Evolutionary conservation across 2,329 filamentous ascomycete species (phyloP).

Genomic region (Colletotrichum phormii): DNA sequence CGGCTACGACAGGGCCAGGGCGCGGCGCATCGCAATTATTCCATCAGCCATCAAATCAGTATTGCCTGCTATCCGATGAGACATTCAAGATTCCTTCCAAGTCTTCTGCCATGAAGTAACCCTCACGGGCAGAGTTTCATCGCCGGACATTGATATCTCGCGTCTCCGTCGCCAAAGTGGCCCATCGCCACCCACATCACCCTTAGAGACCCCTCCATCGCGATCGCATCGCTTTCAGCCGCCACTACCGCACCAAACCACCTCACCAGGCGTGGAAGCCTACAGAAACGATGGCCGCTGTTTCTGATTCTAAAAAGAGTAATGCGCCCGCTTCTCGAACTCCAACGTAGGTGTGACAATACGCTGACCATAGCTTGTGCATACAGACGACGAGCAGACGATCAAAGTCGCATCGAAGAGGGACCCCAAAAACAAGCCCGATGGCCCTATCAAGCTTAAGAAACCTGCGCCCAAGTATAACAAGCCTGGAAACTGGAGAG

Average conservation of each 20-base stretch:
- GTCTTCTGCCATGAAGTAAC: constrained; percentile 30
- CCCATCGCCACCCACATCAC: constrained; percentile 4
- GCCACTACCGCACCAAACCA: neutral
- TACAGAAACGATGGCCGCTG: constrained; percentile 27
- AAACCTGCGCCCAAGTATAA: constrained; percentile 71
- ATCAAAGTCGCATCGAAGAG: constrained; percentile 74
- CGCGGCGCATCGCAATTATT: constrained; percentile 3
- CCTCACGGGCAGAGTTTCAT: neutral
- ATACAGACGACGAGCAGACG: constrained; percentile 65
- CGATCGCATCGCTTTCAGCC: neutral
- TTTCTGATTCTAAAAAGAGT: constrained; percentile 37
- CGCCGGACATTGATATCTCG: constrained; percentile 15
- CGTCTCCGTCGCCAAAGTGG: neutral
- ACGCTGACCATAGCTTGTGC: neutral
- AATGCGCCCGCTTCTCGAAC: neutral
- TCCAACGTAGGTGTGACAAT: too few species aligned
- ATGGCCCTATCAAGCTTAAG: constrained; percentile 71
- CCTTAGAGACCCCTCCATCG: neutral
- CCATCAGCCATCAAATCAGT: neutral
- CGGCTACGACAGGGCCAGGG: neutral
- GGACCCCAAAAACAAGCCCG: constrained; percentile 54
- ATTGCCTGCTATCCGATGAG: neutral
- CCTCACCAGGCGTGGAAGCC: neutral
- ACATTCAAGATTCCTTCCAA: neutral
- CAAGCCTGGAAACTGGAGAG: constrained; percentile 78